Evolutionary conservation across 768 basidiomycete species (phyloP), one percentile per base, ranked within the genome.

Genomic region (Nidularia sp.): DNA sequence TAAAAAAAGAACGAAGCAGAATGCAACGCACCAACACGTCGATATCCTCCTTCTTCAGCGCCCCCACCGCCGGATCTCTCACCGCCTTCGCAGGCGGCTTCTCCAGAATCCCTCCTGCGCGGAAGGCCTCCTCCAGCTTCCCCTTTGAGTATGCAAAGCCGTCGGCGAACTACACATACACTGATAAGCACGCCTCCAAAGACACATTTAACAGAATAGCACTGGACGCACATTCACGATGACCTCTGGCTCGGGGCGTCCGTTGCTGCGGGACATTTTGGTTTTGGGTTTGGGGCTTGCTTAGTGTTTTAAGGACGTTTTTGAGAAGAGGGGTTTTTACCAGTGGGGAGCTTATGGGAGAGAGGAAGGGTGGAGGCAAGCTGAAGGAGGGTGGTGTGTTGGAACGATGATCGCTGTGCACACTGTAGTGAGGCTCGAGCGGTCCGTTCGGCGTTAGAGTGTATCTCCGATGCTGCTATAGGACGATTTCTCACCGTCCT

Each of bases 91-190:
- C 57, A n/a, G 77, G 76, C 0, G 77, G 66, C 54, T 78, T 83
- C 41, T 86, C 84, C 35, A 87, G 71, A 45, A 85, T 62, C 0
- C 76, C 78, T 5, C 81, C 77, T n/a, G 72, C 53, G 13, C 76
- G 74, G 60, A 80, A 83, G 6, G 81, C 84, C 50, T 85, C 83
- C 56, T 85, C 84, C 67, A 88, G 71, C 61, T 81, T 83, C 48
- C 74, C 71, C 63, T 87, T 88, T 25, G 80, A 81, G 60, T 86
- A 88, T 6, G 84, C 75, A 49, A 78, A 78, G 5, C 86, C 86
- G 60, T 88, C 86, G 15, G 65, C 68, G 60, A 81, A 87, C 85
- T 87, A 58, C 22, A 48, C 18, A 34, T 31, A 43, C 10, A 46
- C 45, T 49, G 41, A 15, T 52, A 31, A 49, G 41, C 12, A 12